Conservation (phyloP, 331 rosid species). For the Saraca asoca region DNA sequence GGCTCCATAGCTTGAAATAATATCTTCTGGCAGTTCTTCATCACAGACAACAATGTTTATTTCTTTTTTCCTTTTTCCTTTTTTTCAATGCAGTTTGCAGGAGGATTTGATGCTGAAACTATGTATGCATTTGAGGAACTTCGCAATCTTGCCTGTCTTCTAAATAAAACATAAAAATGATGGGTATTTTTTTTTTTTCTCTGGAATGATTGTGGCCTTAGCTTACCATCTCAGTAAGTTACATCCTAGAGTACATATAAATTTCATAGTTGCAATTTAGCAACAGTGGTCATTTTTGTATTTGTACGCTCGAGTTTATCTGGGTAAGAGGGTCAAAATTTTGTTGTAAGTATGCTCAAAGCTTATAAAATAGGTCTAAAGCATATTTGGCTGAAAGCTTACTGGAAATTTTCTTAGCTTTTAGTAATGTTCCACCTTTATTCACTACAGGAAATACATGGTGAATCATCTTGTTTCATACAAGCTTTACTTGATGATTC, state of each 20-base stretch:
- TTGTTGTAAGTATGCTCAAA: slow-evolving; percentile 17
- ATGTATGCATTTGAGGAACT: slow-evolving; percentile 96
- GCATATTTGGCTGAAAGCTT: no score
- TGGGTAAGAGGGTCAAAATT: slow-evolving; percentile 28
- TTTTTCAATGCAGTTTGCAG: slow-evolving; percentile 82
- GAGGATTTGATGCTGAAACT: slow-evolving; percentile 98
- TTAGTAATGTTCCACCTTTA: no score
- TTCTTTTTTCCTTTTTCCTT: no score
- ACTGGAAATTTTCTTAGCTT: no score
- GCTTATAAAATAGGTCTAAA: not conserved
- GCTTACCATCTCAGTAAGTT: slow-evolving; percentile 57
- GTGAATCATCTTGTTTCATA: no score
- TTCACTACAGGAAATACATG: no score
- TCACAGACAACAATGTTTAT: not conserved
- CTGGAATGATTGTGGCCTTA: slow-evolving; percentile 11
- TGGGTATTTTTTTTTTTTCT: not conserved
- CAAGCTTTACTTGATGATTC: no score
- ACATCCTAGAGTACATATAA: not conserved
- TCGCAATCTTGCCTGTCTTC: slow-evolving; percentile 87
- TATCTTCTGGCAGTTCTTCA: no score
- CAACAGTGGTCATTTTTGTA: slow-evolving; percentile 23
- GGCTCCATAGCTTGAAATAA: no score
- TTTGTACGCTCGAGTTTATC: slow-evolving; percentile 29
- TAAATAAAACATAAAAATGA: slow-evolving; percentile 62
- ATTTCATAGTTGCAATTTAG: slow-evolving; percentile 29